A percentile compares a stretch with the other conserved stretches of the same genome.
Conservation (phyloP, 1,284 basidiomycete species). For the Gomphus sp. region DNA sequence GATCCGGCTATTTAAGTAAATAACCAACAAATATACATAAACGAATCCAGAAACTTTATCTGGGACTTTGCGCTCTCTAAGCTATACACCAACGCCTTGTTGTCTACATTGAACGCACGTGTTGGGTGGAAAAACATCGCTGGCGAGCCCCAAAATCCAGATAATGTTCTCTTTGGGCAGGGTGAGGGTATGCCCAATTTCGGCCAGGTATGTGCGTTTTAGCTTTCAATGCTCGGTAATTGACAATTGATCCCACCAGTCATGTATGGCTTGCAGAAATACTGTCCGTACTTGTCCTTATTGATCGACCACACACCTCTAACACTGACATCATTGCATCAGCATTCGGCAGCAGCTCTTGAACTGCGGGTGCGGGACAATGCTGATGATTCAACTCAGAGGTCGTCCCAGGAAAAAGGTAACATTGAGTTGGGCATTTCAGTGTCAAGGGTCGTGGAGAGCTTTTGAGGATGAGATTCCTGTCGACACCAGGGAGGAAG, state of each 20-base stretch:
- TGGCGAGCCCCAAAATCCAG: neutral
- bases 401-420: neutral
- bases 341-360: neutral
- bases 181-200: neutral
- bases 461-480: neutral
- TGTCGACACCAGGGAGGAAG: neutral
- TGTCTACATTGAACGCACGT: constrained; percentile 33
- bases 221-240: neutral
- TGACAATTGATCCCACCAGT: neutral
- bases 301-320: neutral
- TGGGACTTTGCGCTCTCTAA: constrained; percentile 35
- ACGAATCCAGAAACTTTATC: constrained; percentile 33
- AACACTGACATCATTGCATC: neutral
- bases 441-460: neutral
- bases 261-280: neutral
- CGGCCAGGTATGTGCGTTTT: neutral
- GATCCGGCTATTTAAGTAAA: neutral
- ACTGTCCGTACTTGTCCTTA: neutral
- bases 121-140: constrained; percentile 17
- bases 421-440: neutral
- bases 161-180: neutral
- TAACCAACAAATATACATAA: neutral
- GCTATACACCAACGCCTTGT: constrained; percentile 16
- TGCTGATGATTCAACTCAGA: no score
- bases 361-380: neutral